Base-by-base conservation (phyloP, 2,329 filamentous ascomycete genomes). In the Amylocarpus encephaloides region DNA sequence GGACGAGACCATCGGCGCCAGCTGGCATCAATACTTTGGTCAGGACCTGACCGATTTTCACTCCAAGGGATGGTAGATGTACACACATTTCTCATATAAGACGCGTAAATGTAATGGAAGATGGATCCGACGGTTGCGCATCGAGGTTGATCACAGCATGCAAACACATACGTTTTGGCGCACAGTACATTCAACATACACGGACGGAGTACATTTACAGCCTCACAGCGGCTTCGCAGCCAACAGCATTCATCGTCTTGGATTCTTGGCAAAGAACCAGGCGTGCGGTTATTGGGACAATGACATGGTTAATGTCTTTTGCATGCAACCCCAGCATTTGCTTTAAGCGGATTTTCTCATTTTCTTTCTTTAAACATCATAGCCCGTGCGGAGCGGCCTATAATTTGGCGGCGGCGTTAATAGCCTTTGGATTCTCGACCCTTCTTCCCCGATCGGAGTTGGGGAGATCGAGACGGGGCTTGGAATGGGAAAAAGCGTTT, bases 11-110 rank as follows among this genome's bases (percentile, higher is more conserved):
- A 42, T 50, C 54, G 85, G 86, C 80, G 83, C 62, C 62, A 89
- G 85, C 62, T 92, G 80, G 82, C 93, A 93, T 67, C 83, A 93
- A 62, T 93, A 90, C 69, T 90, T 94, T 63, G 82, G 86, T 64
- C 82, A 85, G 66, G 88, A 89, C n/a, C 72, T 75, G 45, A 82
- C 82, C 66, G 88, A 90, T 63, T 94, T 93, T 70, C 86, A 94
- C 67, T 78, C 84, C 56, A 87, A 88, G 67, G 89, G 88, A 63
- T 95, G 89, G 89, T 94, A 80, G 50, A 59, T 49, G 18, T 45
- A 15, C 9, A 51, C 29, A 6, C 12, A 36, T 36, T 26, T 7
- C 49, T 52, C 50, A 48, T 43, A 51, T 54, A n/a, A 56, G 58
- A 51, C 57, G 56, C 55, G 54, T 60, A 58, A 61, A 60, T 41